phyloP scores from a whole-genome alignment of 1,284 basidiomycete species.

The Exsudoporus floridanus region DNA sequence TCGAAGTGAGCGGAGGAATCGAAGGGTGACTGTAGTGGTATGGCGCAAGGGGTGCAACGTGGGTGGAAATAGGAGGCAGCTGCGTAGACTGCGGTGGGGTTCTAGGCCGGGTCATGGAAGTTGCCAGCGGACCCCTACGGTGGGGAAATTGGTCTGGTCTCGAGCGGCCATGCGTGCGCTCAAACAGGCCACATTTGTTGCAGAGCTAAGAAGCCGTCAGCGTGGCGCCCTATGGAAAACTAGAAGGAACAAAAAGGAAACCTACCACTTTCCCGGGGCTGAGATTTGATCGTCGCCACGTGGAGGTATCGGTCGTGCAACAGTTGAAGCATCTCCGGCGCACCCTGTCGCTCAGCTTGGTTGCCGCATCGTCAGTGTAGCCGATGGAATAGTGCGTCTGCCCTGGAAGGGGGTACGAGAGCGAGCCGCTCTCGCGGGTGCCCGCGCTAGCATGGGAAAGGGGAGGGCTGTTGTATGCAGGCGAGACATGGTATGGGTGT shows the following conservation, averaged over 20 bases:
- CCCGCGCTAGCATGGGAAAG: constrained; percentile 21
- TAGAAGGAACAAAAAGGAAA: too few species aligned
- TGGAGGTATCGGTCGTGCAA: constrained; percentile 79
- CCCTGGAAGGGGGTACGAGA: constrained; percentile 39
- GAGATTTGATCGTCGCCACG: constrained; percentile 74
- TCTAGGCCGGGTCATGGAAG: constrained; percentile 35
- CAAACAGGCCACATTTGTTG: constrained; percentile 83
- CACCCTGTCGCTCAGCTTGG: constrained; percentile 73
- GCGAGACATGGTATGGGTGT: constrained; percentile 30
- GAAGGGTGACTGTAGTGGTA: constrained; percentile 51
- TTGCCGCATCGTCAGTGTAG: constrained; percentile 73
- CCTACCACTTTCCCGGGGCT: constrained; percentile 79
- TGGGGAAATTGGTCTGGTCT: constrained; percentile 80
- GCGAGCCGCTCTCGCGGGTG: constrained; percentile 26
- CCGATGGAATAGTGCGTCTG: constrained; percentile 44
- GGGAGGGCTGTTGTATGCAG: constrained; percentile 32
- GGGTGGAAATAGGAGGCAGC: constrained; percentile 38
- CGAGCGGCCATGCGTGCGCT: constrained; percentile 76
- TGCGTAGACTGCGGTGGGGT: constrained; percentile 42
- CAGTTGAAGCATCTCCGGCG: constrained; percentile 78
- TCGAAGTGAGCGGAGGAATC: constrained; percentile 44
- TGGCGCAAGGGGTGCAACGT: constrained; percentile 40
- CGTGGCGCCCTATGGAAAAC: constrained; percentile 2
- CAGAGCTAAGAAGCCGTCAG: constrained; percentile 56
- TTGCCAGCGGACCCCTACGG: constrained; percentile 66